These are phyloP conservation scores for Podaxis pistillaris DNA, from an alignment of 768 basidiomycete genomes.

Conservation along the genomic window DNA sequence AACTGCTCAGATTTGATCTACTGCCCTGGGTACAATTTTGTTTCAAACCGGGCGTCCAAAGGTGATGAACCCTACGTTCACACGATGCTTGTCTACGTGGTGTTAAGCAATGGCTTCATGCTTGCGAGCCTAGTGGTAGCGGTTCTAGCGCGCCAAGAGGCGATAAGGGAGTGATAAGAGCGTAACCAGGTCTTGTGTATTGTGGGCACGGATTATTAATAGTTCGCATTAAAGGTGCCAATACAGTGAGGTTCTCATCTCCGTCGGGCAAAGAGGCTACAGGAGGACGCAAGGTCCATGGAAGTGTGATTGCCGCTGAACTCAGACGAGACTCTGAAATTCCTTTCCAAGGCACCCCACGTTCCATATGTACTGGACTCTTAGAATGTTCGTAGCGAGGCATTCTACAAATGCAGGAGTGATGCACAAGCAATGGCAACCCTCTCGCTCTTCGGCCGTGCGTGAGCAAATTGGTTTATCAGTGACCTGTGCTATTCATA, in stretches of 20 bases:
- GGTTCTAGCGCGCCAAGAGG: slow-evolving; percentile 2
- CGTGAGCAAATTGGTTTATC: background rate
- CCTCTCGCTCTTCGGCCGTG: background rate
- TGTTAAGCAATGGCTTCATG: background rate
- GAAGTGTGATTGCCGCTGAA: background rate
- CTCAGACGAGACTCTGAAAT: background rate
- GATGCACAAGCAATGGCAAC: background rate
- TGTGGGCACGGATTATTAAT: background rate
- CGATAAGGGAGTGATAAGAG: slow-evolving; percentile 4
- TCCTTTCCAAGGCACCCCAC: background rate
- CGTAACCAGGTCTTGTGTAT: background rate
- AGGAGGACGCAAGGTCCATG: background rate
- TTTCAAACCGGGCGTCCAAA: background rate
- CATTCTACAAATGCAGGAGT: background rate
- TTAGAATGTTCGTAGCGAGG: background rate
- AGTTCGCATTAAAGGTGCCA: background rate
- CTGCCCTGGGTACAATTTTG: background rate
- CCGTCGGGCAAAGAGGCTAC: background rate
- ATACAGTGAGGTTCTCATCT: background rate
- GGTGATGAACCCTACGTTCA: background rate
- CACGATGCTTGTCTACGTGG: background rate
- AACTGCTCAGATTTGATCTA: background rate
- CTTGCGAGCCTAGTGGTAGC: background rate
- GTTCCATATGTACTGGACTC: background rate
- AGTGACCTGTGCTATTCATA: slow-evolving; percentile 2